These are phyloP conservation scores for Papilionanthe hybrid DNA, from an alignment of 116 monocot species.

Conservation along the genomic window DNA sequence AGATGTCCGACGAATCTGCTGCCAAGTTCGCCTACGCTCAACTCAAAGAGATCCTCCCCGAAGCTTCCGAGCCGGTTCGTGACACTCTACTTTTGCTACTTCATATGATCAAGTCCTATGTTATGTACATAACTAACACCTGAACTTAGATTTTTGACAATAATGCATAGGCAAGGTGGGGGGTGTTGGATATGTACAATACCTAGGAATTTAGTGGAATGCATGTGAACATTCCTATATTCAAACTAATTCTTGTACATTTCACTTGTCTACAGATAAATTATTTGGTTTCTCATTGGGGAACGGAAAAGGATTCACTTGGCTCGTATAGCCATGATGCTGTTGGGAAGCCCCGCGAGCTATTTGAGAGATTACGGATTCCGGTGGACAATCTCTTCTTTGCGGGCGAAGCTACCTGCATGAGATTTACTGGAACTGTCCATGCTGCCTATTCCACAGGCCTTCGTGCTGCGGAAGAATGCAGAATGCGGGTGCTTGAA, in stretches of 20 bases:
- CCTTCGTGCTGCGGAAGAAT: conserved; percentile 61
- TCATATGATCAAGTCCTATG: neutral
- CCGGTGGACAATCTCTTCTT: conserved; percentile 75
- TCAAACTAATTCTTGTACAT: neutral
- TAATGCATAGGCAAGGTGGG: too few species aligned
- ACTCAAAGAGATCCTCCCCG: conserved; percentile 60
- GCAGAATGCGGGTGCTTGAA: conserved; percentile 57
- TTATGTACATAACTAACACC: too few species aligned
- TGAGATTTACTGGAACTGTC: conserved; percentile 74
- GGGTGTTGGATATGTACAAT: too few species aligned
- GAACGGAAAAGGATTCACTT: conserved; percentile 60
- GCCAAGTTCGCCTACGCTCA: conserved; percentile 43
- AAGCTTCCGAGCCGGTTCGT: conserved; percentile 58
- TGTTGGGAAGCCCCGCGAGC: conserved; percentile 64
- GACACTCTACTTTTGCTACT: neutral
- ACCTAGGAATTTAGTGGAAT: too few species aligned
- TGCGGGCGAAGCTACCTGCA: conserved; percentile 84
- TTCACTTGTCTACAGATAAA: conserved; percentile 46
- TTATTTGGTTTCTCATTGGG: conserved; percentile 80
- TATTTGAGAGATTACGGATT: conserved; percentile 59
- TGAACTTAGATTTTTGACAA: too few species aligned
- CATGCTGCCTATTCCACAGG: conserved; percentile 83
- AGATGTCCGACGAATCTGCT: conserved; percentile 55
- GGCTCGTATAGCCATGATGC: conserved; percentile 74
- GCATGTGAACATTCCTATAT: too few species aligned